Percentiles rank a stretch among this genome's conserved stretches.
Conservation (phyloP, 805 yeast genomes). For the Pichia insulana region DNA sequence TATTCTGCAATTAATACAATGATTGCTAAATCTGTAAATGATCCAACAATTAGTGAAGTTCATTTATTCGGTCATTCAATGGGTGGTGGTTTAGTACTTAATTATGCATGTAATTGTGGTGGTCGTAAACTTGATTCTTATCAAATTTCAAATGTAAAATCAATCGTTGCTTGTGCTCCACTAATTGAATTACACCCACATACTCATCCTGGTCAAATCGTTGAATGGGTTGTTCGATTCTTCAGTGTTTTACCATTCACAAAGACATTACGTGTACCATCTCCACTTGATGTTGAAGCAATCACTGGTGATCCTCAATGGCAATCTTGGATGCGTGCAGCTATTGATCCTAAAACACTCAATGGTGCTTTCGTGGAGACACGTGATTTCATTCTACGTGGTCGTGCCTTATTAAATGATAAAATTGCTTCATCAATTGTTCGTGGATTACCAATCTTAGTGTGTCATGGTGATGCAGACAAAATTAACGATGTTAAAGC, state of each 20-base stretch:
- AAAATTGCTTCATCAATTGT: conserved; percentile 30
- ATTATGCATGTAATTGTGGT: conserved; percentile 52
- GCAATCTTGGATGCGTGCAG: conserved; percentile 35
- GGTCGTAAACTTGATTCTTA: conserved; percentile 28
- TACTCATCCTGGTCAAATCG: conserved; percentile 42
- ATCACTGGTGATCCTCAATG: conserved; percentile 43
- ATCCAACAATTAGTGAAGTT: conserved; percentile 40
- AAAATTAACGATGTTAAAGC: conserved; percentile 47
- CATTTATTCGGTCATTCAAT: conserved; percentile 63
- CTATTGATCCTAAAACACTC: conserved; percentile 35
- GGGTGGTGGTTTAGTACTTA: conserved; percentile 71
- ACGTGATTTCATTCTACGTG: conserved; percentile 55
- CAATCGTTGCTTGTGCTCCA: conserved; percentile 50
- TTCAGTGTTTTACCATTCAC: conserved; percentile 39
- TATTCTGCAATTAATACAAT: conserved; percentile 56
- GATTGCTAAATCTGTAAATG: conserved; percentile 50
- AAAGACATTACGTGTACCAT: conserved; percentile 34
- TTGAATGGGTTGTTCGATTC: conserved; percentile 35
- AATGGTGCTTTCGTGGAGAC: conserved; percentile 48
- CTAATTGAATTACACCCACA: conserved; percentile 48
- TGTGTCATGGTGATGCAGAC: conserved; percentile 60
- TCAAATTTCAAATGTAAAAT: conserved; percentile 18
- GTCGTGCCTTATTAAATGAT: conserved; percentile 38
- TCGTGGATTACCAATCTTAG: conserved; percentile 38
- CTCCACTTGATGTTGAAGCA: conserved; percentile 46